phyloP scores from a whole-genome alignment of 768 basidiomycete species.

The Goffeauzyma gilvescens region DNA sequence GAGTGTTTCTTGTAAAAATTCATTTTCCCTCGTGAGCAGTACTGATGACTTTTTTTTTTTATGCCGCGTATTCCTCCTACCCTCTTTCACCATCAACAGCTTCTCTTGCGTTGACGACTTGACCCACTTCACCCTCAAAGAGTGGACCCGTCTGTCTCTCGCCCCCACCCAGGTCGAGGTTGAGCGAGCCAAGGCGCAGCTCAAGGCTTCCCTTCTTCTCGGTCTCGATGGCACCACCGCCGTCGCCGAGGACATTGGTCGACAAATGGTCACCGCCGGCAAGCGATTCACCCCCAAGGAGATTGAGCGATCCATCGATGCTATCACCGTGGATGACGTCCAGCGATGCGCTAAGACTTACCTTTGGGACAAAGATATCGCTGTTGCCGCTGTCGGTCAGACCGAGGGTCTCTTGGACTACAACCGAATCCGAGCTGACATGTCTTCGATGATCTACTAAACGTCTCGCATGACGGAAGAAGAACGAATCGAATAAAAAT shows the following conservation, averaged over 20 bases:
- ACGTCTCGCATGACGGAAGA: too few species aligned
- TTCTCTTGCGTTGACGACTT: slow-evolving; percentile 81
- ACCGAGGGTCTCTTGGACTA: slow-evolving; percentile 88
- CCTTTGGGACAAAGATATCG: slow-evolving; percentile 81
- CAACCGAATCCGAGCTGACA: slow-evolving; percentile 44
- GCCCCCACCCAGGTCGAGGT: slow-evolving; percentile 68
- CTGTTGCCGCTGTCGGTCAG: slow-evolving; percentile 67
- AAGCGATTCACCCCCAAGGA: slow-evolving; percentile 75
- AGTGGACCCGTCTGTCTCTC: slow-evolving; percentile 89
- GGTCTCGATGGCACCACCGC: slow-evolving; percentile 89
- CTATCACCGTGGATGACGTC: slow-evolving; percentile 71
- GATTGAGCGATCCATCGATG: slow-evolving; percentile 80
- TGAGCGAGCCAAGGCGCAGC: slow-evolving; percentile 93
- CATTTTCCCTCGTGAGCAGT: too few species aligned
- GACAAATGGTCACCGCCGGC: slow-evolving; percentile 87
- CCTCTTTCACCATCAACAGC: slow-evolving; percentile 18
- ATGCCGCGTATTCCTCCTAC: too few species aligned
- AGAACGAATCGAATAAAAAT: too few species aligned
- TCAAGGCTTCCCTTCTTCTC: slow-evolving; percentile 82
- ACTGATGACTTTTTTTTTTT: not conserved
- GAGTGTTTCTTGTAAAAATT: slow-evolving; percentile 14
- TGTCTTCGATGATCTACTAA: slow-evolving; percentile 35
- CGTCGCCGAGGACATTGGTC: slow-evolving; percentile 93
- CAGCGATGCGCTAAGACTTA: slow-evolving; percentile 89
- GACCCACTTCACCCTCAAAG: slow-evolving; percentile 76